Base-by-base conservation (phyloP, 2,329 filamentous ascomycete species). In the Samsoniella hepiali region DNA sequence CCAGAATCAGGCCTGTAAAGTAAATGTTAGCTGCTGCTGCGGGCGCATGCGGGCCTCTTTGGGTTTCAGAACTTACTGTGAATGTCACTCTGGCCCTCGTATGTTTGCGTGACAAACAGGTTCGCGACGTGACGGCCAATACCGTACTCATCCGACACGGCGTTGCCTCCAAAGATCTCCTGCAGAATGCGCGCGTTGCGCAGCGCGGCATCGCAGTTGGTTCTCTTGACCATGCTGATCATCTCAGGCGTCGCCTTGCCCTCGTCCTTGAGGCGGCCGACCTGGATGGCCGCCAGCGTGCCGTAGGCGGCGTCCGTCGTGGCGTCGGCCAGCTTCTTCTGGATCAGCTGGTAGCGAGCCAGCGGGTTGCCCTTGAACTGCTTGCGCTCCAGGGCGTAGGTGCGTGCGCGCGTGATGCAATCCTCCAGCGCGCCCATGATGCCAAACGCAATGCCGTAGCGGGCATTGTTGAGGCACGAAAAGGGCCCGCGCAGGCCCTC, bases 41-140 rank as follows among this genome's bases (percentile, higher is more conserved):
- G 36, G 44, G 45, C 11, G 32, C 53, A 51, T 44, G 29, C 36
- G 10, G 13, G 13, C 34, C 10, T 29, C 27, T 22, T n/a, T 29
- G n/a, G 45, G 34, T 27, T 40, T 11, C 65, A 64, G 38, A 62
- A 85, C 90, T 84, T 79, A 94, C 92, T 87, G 76, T 98, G 95
- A 74, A 98, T 98, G 77, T 98, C 95, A 73, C 93, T 97, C 78
- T 98, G 95, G 29, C 95, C 95, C 79, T 99, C 95, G 70, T 99
- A 99, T 1, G 94, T 98, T 79, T 98, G 94, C 62, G 94, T 96
- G 60, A 99, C 95, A 76, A 96, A 99, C 67, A 99, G 77, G 75
- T 99, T 99, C 63, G 94, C 89, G 64, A 97, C 95, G 79, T 98
- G 95, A 67, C 95, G 87, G 17, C 92, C 95, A 72, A 99, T 97